phyloP scores from a whole-genome alignment of 345 rosid species.

The Isatis tinctoria region DNA sequence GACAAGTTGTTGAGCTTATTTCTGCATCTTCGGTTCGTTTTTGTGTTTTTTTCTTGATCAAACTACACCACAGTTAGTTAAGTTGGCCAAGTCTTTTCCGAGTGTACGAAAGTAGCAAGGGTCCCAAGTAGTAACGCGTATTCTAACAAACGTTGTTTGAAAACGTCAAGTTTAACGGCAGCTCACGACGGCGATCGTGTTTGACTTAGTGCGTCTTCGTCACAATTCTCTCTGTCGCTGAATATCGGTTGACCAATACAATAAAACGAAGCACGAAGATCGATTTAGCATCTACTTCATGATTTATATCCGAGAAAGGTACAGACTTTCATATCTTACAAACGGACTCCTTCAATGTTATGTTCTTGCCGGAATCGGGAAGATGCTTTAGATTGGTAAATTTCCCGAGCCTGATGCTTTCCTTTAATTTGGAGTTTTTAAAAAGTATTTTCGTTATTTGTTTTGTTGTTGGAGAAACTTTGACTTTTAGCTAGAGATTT shows the following conservation, averaged over 20 bases:
- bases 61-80: neutral
- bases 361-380: neutral
- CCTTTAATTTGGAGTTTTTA: neutral
- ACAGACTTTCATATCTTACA: neutral
- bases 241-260: neutral
- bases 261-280: neutral
- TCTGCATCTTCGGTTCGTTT: neutral
- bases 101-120: neutral
- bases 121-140: neutral
- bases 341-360: neutral
- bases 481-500: neutral
- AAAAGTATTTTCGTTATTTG: neutral
- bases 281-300: neutral
- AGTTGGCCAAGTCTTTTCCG: neutral
- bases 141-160: neutral
- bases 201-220: neutral
- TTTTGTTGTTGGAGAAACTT: neutral
- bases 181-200: neutral
- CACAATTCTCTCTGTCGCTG: neutral
- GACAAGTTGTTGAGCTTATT: neutral
- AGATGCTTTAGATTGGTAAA: neutral
- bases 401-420: neutral
- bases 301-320: neutral
- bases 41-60: neutral
- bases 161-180: constrained; percentile 25